A percentile compares a stretch with the other conserved stretches of the same genome.
Conservation (phyloP, 139 green algal genomes). For the Coccomyxa sp. region DNA sequence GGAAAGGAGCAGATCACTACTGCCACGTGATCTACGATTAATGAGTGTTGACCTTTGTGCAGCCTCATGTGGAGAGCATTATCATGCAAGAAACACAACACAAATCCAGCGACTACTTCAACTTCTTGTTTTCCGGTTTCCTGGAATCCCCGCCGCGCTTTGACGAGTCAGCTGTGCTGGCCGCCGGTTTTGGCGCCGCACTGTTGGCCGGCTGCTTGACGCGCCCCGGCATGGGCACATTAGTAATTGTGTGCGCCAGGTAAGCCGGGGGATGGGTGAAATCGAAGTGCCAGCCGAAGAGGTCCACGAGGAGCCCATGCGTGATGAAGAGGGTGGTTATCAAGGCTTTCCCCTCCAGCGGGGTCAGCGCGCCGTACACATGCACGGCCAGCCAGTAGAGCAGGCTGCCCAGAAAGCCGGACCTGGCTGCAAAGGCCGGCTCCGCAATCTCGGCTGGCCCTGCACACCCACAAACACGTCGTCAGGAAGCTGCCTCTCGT, state of each 20-base stretch:
- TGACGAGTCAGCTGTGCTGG: neutral
- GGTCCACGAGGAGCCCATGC: slow-evolving; percentile 32
- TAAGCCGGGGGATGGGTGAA: slow-evolving; percentile 16
- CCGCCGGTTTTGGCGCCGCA: neutral
- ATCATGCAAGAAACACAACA: neutral
- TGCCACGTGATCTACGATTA: too few species aligned
- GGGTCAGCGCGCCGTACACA: slow-evolving; percentile 20
- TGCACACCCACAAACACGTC: neutral
- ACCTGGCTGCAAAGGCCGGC: slow-evolving; percentile 29
- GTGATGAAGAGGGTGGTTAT: slow-evolving; percentile 27
- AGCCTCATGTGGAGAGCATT: too few species aligned
- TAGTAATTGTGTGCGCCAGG: neutral
- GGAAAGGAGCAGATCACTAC: too few species aligned
- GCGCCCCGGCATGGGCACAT: slow-evolving; percentile 15
- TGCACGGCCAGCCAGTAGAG: slow-evolving; percentile 33
- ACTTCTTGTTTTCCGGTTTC: slow-evolving; percentile 11
- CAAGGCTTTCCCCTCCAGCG: slow-evolving; percentile 31
- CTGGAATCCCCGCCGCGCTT: neutral
- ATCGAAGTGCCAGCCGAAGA: slow-evolving; percentile 14
- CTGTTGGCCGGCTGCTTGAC: neutral
- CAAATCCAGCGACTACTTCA: neutral
- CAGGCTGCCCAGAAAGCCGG: slow-evolving; percentile 14
- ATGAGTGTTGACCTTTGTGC: too few species aligned
- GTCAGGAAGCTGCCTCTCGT: too few species aligned
- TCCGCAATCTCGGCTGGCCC: slow-evolving; percentile 25